Base-by-base conservation (phyloP, 139 green algal species). In the Ettlia oleoabundans region DNA sequence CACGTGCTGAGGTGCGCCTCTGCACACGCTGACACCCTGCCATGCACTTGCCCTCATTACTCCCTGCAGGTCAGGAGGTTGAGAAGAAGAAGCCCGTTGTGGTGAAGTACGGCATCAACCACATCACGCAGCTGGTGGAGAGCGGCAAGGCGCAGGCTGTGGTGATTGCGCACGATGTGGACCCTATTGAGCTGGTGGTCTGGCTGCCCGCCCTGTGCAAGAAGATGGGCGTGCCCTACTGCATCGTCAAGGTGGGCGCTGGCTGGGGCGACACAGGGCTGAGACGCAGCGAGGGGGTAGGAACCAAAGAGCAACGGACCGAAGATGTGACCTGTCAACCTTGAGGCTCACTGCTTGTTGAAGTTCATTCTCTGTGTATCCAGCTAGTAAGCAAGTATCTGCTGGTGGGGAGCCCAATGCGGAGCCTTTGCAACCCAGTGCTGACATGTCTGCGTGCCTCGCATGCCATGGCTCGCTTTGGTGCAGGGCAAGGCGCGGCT, bases 81-180 rank as follows among this genome's bases (percentile, higher is more conserved):
- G 95, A 99, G 65, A 97, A 96, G 91, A 99, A 99, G 93, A 98
- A 98, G 71, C 71, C 81, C 2, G 81, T 99, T 21, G 97, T 98
- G 37, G 96, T 99, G 43, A 99, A 99, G 95, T 99, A 92, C 79
- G 97, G 97, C 82, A 94, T 99, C 84, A 99, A 99, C 95, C 97
- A 99, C 93, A 94, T 99, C 87, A 99, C 96, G 53, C 92, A 92
- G 61, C 92, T 99, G 80, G 85, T 99, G 30, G 97, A 99, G 91
- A 77, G 58, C 3, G 92, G 92, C 82, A 98, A 99, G 93, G 97
- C 97, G 38, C 88, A 98, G 92, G 91, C 98, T 83, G 96, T 99
- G 76, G 92, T 98, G 41, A 99, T 99, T 77, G 97, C 97, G 10
- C 95, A 99, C 82, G 97, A 99, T 85, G 97, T 99, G 43, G 97